Evolutionary conservation across 1,284 basidiomycete genomes (phyloP), one percentile per base, ranked within the genome.

Genomic region (Ceratorhiza oryzae-sativae): DNA sequence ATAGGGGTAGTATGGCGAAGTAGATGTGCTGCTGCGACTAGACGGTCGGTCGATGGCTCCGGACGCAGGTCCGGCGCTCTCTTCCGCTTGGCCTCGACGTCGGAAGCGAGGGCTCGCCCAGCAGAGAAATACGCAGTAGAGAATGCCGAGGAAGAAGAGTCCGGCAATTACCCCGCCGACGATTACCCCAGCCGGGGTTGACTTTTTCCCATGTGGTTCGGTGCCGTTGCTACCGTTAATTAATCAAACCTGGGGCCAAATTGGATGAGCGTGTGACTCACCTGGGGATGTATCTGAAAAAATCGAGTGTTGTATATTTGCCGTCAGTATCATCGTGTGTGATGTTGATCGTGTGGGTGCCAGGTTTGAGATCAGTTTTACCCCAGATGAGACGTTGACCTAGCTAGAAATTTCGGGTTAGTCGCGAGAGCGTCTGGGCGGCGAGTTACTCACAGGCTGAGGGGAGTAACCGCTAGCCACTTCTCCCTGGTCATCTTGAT

Each of bases 281-380:
- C 65, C 65, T 58, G 10, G 41, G 46, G 13, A 3, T 32, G 42
- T 58, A 70, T 12, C 65, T 41, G 20, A 70, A 59, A 27, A 70
- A 70, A 41, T 70, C 65, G 2, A 70, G 65, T 13, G 65, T 70
- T 9, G 53, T 51, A 23, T 58, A 58, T 36, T 70, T 56, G 20
- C 65, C 65, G 41, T 56, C 45, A 2, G n/a, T 27, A 18, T 58
- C 65, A 3, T 23, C 51, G 30, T 70, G 65, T 12, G 65, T 58
- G 42, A 70, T 70, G 12, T 70, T 70, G 53, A 70, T 56, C 3
- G 65, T 70, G 32, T 70, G 65, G 13, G 65, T 70, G 12, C 65
- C 65, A 3, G 53, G 25, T 13, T 39, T 27, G 1, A 70, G 18
- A 8, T 58, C 39, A 1, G 53, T 58, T 23, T 58, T 70, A 9